Percentiles rank a stretch among this genome's conserved stretches.
phyloP scores from a whole-genome alignment of 2,329 filamentous ascomycete genomes.

The Diplocarpon rosae region DNA sequence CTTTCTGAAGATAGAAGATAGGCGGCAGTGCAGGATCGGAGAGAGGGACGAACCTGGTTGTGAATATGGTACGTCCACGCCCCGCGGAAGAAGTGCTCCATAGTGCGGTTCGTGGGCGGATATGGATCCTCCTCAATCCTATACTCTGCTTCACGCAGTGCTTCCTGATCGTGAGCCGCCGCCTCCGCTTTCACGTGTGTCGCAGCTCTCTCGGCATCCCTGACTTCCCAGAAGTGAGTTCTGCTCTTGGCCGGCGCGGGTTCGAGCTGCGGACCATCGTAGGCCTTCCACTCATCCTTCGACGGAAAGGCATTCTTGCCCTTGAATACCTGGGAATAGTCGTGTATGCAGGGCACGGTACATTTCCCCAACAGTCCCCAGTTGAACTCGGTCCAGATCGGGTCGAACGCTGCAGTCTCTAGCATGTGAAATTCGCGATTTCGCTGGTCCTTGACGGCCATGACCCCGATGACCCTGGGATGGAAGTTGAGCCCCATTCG shows the following conservation, averaged over 20 bases:
- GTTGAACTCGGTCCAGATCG: slow-evolving; percentile 47
- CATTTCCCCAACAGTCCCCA: slow-evolving; percentile 40
- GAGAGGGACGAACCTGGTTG: slow-evolving; percentile 36
- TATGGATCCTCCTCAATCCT: slow-evolving; percentile 38
- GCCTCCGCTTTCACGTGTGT: slow-evolving; percentile 6
- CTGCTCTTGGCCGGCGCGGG: slow-evolving; percentile 16
- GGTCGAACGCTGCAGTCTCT: slow-evolving; percentile 45
- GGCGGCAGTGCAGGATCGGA: not conserved
- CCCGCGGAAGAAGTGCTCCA: slow-evolving; percentile 45
- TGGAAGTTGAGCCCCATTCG: slow-evolving; percentile 48
- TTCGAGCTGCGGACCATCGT: slow-evolving; percentile 34
- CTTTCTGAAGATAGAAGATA: no score
- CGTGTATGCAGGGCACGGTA: slow-evolving; percentile 41
- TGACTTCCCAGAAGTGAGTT: slow-evolving; percentile 22
- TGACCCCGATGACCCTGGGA: slow-evolving; percentile 41
- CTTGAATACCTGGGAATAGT: slow-evolving; percentile 42
- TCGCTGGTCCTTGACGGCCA: slow-evolving; percentile 44
- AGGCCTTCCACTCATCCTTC: slow-evolving; percentile 43
- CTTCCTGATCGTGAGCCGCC: slow-evolving; percentile 17
- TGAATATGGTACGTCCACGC: slow-evolving; percentile 48
- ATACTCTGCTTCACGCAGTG: slow-evolving; percentile 32
- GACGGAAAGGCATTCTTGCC: slow-evolving; percentile 32
- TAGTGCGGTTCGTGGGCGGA: slow-evolving; percentile 43
- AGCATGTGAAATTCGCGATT: slow-evolving; percentile 44
- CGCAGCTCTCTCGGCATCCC: slow-evolving; percentile 14